Evolutionary conservation across 2,329 filamentous ascomycete genomes (phyloP), one percentile per base, ranked within the genome.

Genomic region (Ascocoryne sarcoides): DNA sequence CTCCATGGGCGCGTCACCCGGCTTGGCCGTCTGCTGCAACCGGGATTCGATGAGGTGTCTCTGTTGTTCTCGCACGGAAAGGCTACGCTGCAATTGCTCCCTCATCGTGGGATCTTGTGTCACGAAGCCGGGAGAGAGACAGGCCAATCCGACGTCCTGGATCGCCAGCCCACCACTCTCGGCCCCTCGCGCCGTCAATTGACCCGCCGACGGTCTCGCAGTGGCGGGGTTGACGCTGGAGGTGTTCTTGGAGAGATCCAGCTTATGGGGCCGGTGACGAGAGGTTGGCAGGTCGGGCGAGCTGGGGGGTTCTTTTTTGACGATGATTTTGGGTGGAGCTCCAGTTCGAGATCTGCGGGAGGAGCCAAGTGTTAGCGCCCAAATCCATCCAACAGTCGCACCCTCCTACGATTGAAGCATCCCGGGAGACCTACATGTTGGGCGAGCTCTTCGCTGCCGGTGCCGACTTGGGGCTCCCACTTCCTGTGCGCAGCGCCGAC

Each of bases 31-130:
- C 64, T 90, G 89, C 56, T 95, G 88, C 53, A 90, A 67, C 57
- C 92, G 78, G 26, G 86, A 81, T 64, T 96, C 92, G 53, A 98
- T 98, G 52, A 98, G 90, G 50, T 87, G 84, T 51, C 90, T 76
- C 63, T 98, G 92, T 60, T 95, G 87, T 52, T 98, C 90, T 48
- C 89, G 75, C 20, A 98, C 89, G 33, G 84, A 88, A 63, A 95
- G 78, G 63, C 92, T 96, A 52, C 90, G 79, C 64, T 96, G 88
- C 39, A 98, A 69, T 63, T 96, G 89, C 63, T 95, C 87, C 59
- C 92, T 82, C 87, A 95, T 93, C 15, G 84, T 76, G n/a, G 92
- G 90, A 62, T 98, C 88, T 55, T 96, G 85, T 12, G 92, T 96
- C 51, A 93, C 81, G 57, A 98, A 96, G 39, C 92, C 92, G 0